Evolutionary conservation across 495 filamentous ascomycete genomes (phyloP).

Genomic region (Peziza echinospora): DNA sequence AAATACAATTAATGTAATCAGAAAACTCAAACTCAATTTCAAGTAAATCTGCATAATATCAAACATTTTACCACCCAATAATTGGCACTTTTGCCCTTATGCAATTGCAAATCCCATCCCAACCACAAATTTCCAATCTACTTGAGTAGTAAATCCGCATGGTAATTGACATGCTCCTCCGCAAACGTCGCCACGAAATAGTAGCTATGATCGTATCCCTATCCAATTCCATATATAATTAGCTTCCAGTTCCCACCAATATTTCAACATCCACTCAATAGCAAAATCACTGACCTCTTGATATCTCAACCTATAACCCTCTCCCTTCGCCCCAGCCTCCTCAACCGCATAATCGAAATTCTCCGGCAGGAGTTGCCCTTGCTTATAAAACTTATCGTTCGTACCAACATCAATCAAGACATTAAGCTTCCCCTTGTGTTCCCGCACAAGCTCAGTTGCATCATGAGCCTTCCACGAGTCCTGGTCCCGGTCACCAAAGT

Average conservation of each 20-base stretch:
- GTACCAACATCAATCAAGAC: constrained; percentile 37
- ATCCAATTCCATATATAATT: neutral
- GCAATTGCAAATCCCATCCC: no score
- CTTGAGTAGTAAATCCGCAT: constrained; percentile 66
- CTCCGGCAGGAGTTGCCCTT: constrained; percentile 78
- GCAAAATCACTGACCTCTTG: constrained; percentile 34
- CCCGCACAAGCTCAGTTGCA: constrained; percentile 70
- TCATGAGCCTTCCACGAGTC: constrained; percentile 72
- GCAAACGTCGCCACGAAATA: constrained; percentile 79
- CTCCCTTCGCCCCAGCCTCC: constrained; percentile 41
- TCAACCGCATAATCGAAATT: constrained; percentile 66
- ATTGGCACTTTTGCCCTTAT: no score
- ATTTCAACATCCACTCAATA: neutral
- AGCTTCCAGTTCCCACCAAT: neutral
- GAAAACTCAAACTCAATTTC: no score
- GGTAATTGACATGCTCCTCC: constrained; percentile 75
- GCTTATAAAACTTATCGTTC: constrained; percentile 86
- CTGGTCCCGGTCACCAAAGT: constrained; percentile 52
- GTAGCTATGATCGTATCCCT: constrained; percentile 92
- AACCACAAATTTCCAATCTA: no score
- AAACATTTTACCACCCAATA: no score
- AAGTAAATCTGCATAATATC: no score
- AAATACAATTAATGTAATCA: no score
- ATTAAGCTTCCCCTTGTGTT: constrained; percentile 47
- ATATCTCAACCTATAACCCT: constrained; percentile 43